Evolutionary conservation across 2,329 filamentous ascomycete species (phyloP), one percentile per base, ranked within the genome.

Genomic region (Phaeosphaeriaceae sp.): DNA sequence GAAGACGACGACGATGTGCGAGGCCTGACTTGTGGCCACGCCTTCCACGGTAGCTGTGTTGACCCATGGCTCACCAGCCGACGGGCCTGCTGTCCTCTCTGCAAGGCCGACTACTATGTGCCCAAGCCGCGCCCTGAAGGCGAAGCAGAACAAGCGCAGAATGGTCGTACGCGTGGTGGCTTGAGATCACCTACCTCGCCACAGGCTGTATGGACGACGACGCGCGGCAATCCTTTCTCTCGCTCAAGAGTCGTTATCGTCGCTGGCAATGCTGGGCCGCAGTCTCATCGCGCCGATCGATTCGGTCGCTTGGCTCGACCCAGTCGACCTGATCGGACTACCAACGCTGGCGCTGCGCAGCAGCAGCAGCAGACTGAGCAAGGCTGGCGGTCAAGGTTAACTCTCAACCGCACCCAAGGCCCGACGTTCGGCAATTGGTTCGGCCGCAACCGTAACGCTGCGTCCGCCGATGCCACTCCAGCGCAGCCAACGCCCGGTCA

Each of bases 1-100:
- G 95, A 99, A 76, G 92, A 98, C 62, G 92, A 97, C 62, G 95
- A 98, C 69, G 94, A 99, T 74, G 89, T 99, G 50, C 91, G 95
- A 67, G 95, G 95, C 2, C 81, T 99, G 60, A 93, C 92, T 3
- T 99, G 95, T 72, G 95, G 95, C n/a, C 95, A 99, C 78, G 93
- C 94, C 53, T 99, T 98, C 86, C 95, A 99, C 76, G 93, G 93
- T 51, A 91, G 90, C 41, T 99, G 95, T 74, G 87, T 99, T 49
- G 95, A 99, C 69, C 95, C 95, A 11, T 99, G 95, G 95, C 82
- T 99, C 63, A 99, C 95, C 10, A 93, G 91, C 73, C 88, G 95
- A 62, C 89, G 94, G 65, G 95, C 95, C 24, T 98, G 94, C 82
- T 99, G 95, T 76, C 95, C 95, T 6, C 88, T 99, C 7, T 99